phyloP scores from a whole-genome alignment of 352 stramenopile genomes.

The Globisporangium acanthophoron region DNA sequence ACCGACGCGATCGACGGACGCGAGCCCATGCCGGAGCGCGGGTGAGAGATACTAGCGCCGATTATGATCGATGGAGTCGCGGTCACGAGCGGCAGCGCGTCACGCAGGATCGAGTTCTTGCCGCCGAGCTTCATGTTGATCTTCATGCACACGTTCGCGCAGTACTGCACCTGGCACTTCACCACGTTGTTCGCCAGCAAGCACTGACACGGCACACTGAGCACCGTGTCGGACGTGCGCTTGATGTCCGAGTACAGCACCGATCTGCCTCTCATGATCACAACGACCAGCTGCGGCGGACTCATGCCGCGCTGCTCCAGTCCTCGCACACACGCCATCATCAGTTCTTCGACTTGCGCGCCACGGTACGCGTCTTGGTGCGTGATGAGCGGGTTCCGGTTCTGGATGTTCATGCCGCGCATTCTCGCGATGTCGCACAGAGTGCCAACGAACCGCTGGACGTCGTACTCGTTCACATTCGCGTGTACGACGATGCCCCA shows the following conservation, averaged over 20 bases:
- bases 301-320: slow-evolving; percentile 26
- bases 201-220: slow-evolving; percentile 68
- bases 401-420: slow-evolving; percentile 31
- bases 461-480: slow-evolving; percentile 24
- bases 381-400: slow-evolving; percentile 34
- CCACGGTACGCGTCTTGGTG: slow-evolving; percentile 29
- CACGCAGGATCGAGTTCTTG: slow-evolving; percentile 50
- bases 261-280: slow-evolving; percentile 43
- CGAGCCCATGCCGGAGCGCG: slow-evolving; percentile 40
- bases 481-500: slow-evolving; percentile 55
- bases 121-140: slow-evolving; percentile 77
- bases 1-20: slow-evolving; percentile 73
- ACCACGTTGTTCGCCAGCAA: slow-evolving; percentile 45
- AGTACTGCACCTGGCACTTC: slow-evolving; percentile 47
- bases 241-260: slow-evolving; percentile 66
- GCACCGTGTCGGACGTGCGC: slow-evolving; percentile 52
- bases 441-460: slow-evolving; percentile 35
- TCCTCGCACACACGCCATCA: slow-evolving; percentile 46
- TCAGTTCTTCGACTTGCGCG: slow-evolving; percentile 47
- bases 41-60: slow-evolving; percentile 71
- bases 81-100: slow-evolving; percentile 35
- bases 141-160: slow-evolving; percentile 61
- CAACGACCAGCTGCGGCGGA: slow-evolving; percentile 46
- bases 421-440: slow-evolving; percentile 30
- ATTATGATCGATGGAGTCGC: slow-evolving; percentile 65